Evolutionary conservation across 108 stramenopile genomes (phyloP).

Genomic region (Conticribra weissflogii): DNA sequence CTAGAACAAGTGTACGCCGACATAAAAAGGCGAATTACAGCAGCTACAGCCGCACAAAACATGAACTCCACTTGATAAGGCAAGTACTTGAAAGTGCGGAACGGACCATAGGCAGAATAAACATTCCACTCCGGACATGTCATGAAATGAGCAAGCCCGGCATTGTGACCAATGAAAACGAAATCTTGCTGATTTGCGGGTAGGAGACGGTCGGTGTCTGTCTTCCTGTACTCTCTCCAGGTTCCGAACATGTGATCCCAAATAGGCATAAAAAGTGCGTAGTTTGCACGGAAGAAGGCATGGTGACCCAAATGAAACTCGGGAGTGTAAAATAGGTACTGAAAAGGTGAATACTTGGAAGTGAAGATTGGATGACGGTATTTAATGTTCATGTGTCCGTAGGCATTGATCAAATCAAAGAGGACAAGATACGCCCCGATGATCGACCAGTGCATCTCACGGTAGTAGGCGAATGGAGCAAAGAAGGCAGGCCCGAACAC

Average conservation of each 20-base stretch:
- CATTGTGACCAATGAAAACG: constrained; percentile 77
- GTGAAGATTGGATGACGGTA: constrained; percentile 59
- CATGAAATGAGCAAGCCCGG: constrained; percentile 66
- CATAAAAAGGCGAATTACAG: constrained; percentile 47
- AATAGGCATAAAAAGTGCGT: constrained; percentile 70
- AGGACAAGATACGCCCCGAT: constrained; percentile 64
- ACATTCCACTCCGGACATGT: constrained; percentile 67
- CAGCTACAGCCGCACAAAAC: constrained; percentile 47
- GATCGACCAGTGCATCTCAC: constrained; percentile 62
- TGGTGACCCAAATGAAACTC: constrained; percentile 78
- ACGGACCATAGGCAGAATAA: constrained; percentile 63
- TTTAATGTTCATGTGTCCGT: constrained; percentile 67
- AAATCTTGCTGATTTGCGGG: constrained; percentile 67
- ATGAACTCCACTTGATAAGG: constrained; percentile 64
- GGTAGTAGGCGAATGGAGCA: constrained; percentile 30
- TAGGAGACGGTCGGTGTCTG: constrained; percentile 48
- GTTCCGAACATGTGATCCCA: constrained; percentile 74
- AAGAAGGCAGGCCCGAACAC: constrained; percentile 74
- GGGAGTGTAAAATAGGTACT: constrained; percentile 75
- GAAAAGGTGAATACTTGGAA: constrained; percentile 63
- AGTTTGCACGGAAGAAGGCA: constrained; percentile 72
- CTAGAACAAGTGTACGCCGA: constrained; percentile 60
- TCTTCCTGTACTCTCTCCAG: constrained; percentile 59
- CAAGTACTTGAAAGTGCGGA: constrained; percentile 54
- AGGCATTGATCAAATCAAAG: constrained; percentile 68